Evolutionary conservation across 2,329 filamentous ascomycete genomes (phyloP), one percentile per base, ranked within the genome.

Genomic region (Setomelanomma holmii): DNA sequence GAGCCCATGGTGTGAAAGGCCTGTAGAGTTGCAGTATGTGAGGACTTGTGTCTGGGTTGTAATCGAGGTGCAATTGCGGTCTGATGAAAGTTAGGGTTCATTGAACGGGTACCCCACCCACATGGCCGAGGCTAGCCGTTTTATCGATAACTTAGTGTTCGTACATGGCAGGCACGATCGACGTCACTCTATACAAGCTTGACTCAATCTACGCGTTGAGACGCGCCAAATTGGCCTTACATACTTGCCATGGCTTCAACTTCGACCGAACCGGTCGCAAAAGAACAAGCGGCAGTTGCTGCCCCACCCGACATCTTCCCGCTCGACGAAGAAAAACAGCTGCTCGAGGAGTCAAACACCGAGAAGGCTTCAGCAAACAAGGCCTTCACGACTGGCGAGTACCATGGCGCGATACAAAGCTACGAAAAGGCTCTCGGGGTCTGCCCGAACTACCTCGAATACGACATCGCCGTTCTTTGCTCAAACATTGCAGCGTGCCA

Each of bases 401-500:
- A 89, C 75, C 84, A 88, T 49, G 86, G 88, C 56, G 93, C 93
- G 35, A 88, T 98, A 56, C 84, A 87, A 61, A 88, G 84, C 55
- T 98, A 98, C 76, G 88, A 92, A 66, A 85, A 89, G 60, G 93
- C 95, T 19, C 80, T 96, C 3, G 82, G 86, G 11, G 84, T 87
- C 6, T 93, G 91, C 66, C 93, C 93, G 1, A 87, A 86, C 59
- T 96, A 96, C 71, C 84, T 96, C 21, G 87, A 93, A 71, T 96
- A 91, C 76, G 91, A 96, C 63, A 82, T 93, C 56, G 91, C 93
- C 21, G 90, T 98, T 8, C 81, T 98, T 5, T 86, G 88, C 53
- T 92, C 89, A 71, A 98, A 98, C 78, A 88, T 97, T 60, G 85
- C 93, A 1, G 93, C 93, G 8, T 96, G 92, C 70, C 86, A 96